Percentiles rank a stretch among this genome's conserved stretches.
Evolutionary conservation across 2,329 filamentous ascomycete genomes (phyloP).

Genomic region (Phialocephala subalpina): DNA sequence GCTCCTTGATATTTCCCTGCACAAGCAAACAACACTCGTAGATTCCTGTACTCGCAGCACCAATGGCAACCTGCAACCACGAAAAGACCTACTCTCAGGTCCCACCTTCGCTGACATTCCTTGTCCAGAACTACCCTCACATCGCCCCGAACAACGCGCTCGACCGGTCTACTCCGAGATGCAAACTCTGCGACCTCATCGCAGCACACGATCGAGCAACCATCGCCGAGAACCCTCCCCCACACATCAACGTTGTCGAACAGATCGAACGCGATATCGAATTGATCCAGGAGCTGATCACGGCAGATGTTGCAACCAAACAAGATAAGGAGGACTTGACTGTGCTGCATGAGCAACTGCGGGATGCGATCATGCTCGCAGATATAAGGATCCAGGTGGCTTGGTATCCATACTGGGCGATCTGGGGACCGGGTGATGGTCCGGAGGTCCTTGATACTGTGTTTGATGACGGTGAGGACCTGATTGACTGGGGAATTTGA

Average conservation of each 20-base stretch:
- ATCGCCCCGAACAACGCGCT: conserved; percentile 26
- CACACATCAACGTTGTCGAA: conserved; percentile 22
- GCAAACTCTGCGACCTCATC: conserved; percentile 37
- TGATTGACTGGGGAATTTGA: background rate
- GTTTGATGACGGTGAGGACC: conserved; percentile 7
- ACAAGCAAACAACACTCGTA: background rate
- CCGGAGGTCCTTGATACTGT: conserved; percentile 4
- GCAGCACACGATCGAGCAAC: conserved; percentile 28
- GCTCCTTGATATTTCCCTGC: background rate
- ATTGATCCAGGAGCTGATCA: conserved; percentile 26
- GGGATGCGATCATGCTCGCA: conserved; percentile 18
- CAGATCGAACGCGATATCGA: conserved; percentile 33
- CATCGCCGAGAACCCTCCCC: conserved; percentile 27
- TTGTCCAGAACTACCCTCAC: conserved; percentile 28
- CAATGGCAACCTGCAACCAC: conserved; percentile 30
- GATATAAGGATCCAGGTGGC: conserved; percentile 29
- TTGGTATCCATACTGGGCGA: conserved; percentile 38
- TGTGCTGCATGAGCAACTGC: conserved; percentile 22
- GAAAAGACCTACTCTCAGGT: conserved; percentile 16
- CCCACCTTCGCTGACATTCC: conserved; percentile 33
- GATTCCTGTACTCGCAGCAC: background rate
- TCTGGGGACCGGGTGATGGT: conserved; percentile 35
- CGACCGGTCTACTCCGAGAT: conserved; percentile 34
- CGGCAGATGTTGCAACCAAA: conserved; percentile 23
- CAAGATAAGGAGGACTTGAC: conserved; percentile 32